Evolutionary conservation across 169 alveolate species (phyloP), one percentile per base, ranked within the genome.

Genomic region (Cyclospora cayetanensis): DNA sequence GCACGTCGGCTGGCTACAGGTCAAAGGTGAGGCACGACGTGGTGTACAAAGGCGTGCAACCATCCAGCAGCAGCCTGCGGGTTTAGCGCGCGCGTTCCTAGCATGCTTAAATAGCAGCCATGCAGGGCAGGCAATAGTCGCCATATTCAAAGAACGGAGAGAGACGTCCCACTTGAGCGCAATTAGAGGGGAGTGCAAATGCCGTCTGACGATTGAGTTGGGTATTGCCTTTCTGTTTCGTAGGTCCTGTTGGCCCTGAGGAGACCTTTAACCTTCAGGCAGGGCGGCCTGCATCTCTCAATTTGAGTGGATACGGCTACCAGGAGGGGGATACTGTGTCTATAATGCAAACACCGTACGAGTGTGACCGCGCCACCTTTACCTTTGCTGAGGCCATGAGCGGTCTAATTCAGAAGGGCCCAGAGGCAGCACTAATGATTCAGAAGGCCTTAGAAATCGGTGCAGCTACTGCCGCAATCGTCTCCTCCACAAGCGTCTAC

Each of bases 1-100:
- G 31, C 82, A 70, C 39, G 82, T 50, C 4, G 82, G 82, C 2
- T 70, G 82, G 82, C 1, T 70, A 27, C 50, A 34, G 12, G 82
- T 70, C 15, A 70, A 70, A 70, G 82, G 82, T 70, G 25, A 31
- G 82, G 20, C 7, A 25, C 9, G 37, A 20, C 37, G 2, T 3
- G n/a, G n/a, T n/a, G n/a, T n/a, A n/a, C n/a, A n/a, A n/a, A n/a
- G n/a, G n/a, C n/a, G n/a, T n/a, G n/a, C n/a, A n/a, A n/a, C n/a
- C n/a, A n/a, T n/a, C n/a, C n/a, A n/a, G n/a, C n/a, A n/a, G n/a
- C n/a, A n/a, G n/a, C n/a, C n/a, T n/a, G n/a, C n/a, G n/a, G n/a
- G n/a, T n/a, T n/a, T n/a, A n/a, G n/a, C n/a, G n/a, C n/a, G n/a
- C n/a, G n/a, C n/a, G n/a, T n/a, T n/a, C n/a, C n/a, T n/a, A n/a